Evolutionary conservation across 768 basidiomycete species (phyloP).

Genomic region (Macrolepiota fuliginosa): DNA sequence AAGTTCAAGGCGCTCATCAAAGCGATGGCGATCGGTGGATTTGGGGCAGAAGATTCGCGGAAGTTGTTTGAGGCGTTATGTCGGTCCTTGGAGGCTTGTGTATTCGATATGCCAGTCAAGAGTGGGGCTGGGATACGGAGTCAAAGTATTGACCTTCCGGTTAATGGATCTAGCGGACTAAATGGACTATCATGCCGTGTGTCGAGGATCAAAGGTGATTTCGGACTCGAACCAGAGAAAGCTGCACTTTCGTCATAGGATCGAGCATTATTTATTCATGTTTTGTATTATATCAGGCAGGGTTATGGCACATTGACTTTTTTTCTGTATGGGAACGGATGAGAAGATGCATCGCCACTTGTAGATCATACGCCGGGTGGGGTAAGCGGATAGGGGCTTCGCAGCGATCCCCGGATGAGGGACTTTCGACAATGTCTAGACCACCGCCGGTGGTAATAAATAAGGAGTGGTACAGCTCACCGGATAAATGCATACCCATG

Average conservation of each 20-base stretch:
- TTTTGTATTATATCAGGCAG: background rate
- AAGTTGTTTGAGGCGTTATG: conserved; percentile 50
- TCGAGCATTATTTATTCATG: background rate
- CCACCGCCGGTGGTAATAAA: no score
- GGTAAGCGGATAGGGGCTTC: no score
- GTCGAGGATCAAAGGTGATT: background rate
- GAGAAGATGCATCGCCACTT: no score
- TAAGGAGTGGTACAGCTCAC: no score
- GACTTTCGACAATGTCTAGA: no score
- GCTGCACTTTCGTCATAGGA: conserved; percentile 5
- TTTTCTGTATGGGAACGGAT: no score
- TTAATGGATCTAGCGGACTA: background rate
- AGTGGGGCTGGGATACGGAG: background rate
- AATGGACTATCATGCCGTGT: background rate
- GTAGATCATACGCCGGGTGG: no score
- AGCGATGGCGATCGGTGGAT: conserved; percentile 46
- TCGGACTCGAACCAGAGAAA: conserved; percentile 5
- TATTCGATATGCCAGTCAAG: conserved; percentile 30
- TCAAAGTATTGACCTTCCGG: background rate
- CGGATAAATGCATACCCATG: no score
- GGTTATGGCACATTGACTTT: background rate
- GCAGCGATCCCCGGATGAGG: no score
- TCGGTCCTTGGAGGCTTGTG: conserved; percentile 37
- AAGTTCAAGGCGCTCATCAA: conserved; percentile 44
- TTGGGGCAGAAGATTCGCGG: conserved; percentile 47